Conservation (phyloP, 139 green algal species). For the Limnomonas spitsbergensis region DNA sequence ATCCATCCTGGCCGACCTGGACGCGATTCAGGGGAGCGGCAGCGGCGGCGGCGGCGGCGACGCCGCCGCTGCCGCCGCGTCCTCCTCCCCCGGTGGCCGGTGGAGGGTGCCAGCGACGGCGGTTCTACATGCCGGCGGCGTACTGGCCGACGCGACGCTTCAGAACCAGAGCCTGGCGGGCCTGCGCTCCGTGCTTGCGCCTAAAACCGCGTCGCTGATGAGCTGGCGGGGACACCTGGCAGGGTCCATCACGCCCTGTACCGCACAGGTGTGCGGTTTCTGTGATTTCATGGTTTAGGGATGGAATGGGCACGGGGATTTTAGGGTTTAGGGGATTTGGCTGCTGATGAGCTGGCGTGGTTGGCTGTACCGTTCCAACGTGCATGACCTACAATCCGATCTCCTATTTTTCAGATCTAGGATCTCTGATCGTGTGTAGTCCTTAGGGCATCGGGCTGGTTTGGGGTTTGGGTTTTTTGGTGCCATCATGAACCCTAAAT, state of each 20-base stretch:
- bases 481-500: no score
- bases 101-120: conserved; percentile 1
- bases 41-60: not conserved
- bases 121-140: conserved; percentile 54
- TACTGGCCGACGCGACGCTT: conserved; percentile 52
- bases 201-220: not conserved
- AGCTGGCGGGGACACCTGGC: not conserved
- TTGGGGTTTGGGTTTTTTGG: no score
- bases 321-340: no score
- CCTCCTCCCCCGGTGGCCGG: no score
- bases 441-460: no score
- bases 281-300: no score
- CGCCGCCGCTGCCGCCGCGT: not conserved
- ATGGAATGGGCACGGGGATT: no score
- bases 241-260: not conserved
- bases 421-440: no score
- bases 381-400: no score
- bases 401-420: no score
- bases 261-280: conserved; percentile 23
- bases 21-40: not conserved
- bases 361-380: no score
- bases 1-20: conserved; percentile 20
- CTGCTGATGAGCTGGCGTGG: no score
- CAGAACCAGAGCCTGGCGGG: conserved; percentile 25
- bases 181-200: conserved; percentile 14